These are phyloP conservation scores for Vigna radiata DNA, from an alignment of 306 rosid genomes.

Conservation along the genomic window DNA sequence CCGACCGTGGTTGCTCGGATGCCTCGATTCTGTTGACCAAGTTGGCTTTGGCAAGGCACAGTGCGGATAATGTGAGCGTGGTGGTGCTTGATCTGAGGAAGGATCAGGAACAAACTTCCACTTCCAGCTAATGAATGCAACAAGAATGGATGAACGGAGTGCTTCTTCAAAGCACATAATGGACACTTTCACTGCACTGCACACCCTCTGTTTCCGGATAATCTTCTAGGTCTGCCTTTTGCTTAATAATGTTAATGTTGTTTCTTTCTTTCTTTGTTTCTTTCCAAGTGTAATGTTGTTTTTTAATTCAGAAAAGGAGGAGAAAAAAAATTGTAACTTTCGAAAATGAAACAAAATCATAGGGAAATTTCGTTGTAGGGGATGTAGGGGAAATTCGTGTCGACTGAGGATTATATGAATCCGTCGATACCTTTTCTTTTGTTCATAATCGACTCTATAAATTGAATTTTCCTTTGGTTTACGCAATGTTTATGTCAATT, in stretches of 20 bases:
- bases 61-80: slow-evolving; percentile 86
- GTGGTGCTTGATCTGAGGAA: slow-evolving; percentile 82
- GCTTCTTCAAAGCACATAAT: background rate
- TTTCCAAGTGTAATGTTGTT: slow-evolving; percentile 18
- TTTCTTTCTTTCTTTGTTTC: background rate
- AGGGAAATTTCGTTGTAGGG: slow-evolving; percentile 16
- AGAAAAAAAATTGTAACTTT: slow-evolving; percentile 5
- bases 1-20: slow-evolving; percentile 75
- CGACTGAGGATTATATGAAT: slow-evolving; percentile 42
- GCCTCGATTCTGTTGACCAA: slow-evolving; percentile 85
- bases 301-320: background rate
- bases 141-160: background rate
- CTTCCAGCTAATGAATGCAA: background rate
- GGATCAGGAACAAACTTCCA: slow-evolving; percentile 20
- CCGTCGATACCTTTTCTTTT: slow-evolving; percentile 42
- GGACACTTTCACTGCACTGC: background rate
- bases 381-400: slow-evolving; percentile 39
- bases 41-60: slow-evolving; percentile 86
- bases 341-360: slow-evolving; percentile 24
- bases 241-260: slow-evolving; percentile 34
- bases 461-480: slow-evolving; percentile 8
- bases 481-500: background rate
- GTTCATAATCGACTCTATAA: slow-evolving; percentile 38
- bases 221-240: background rate
- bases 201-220: background rate